Evolutionary conservation across 768 basidiomycete species (phyloP).

Genomic region (Tulasnella sp.): DNA sequence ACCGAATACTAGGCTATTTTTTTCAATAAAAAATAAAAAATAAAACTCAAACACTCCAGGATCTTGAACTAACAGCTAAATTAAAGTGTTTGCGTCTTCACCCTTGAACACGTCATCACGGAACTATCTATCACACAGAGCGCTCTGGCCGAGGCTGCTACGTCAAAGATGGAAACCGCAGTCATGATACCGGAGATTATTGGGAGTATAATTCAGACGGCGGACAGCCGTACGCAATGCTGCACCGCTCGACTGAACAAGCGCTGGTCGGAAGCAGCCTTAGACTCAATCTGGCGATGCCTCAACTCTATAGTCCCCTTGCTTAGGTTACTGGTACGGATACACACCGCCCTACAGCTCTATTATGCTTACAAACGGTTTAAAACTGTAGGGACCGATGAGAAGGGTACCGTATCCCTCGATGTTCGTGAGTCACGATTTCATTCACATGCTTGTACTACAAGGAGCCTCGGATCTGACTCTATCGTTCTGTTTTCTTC

Average conservation of each 20-base stretch:
- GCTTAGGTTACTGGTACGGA: neutral
- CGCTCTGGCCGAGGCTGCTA: too few species aligned
- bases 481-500: neutral
- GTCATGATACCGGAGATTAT: constrained; percentile 7
- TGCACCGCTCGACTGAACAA: neutral
- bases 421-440: neutral
- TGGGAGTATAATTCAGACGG: neutral
- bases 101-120: too few species aligned
- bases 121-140: too few species aligned
- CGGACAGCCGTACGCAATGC: neutral
- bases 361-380: too few species aligned
- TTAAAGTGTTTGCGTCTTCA: too few species aligned
- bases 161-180: neutral
- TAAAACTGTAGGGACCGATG: neutral
- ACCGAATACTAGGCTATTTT: too few species aligned
- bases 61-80: too few species aligned
- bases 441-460: neutral
- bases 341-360: too few species aligned
- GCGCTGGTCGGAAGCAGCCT: constrained; percentile 2
- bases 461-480: neutral
- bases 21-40: too few species aligned
- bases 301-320: constrained; percentile 8
- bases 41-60: too few species aligned
- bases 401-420: constrained; percentile 12
- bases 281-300: constrained; percentile 8